Percentiles rank a stretch among this genome's conserved stretches.
Conservation (phyloP, 2,329 filamentous ascomycete species). For the Trichoderma semiorbis region DNA sequence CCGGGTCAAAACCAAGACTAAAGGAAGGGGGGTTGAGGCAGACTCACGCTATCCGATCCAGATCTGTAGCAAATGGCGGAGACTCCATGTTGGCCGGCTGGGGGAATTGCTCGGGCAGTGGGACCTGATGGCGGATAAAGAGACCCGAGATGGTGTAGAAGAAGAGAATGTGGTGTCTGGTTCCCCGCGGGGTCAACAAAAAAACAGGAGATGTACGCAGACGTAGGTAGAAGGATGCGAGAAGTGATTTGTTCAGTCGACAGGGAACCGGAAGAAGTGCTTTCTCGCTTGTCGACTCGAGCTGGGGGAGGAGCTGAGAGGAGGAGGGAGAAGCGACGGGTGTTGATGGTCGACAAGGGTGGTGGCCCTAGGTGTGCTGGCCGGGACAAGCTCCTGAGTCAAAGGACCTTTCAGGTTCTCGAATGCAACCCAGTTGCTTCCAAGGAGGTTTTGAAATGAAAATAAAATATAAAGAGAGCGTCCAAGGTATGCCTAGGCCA, state of each 20-base stretch:
- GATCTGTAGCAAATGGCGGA: slow-evolving; percentile 18
- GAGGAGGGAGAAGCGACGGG: slow-evolving; percentile 4
- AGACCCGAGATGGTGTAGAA: slow-evolving; percentile 19
- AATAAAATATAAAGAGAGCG: background rate
- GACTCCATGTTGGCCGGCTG: slow-evolving; percentile 16
- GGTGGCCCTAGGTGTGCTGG: background rate
- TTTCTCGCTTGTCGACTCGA: slow-evolving; percentile 6
- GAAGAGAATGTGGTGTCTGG: slow-evolving; percentile 2
- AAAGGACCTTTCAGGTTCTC: background rate
- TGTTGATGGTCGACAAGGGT: background rate
- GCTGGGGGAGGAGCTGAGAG: slow-evolving; percentile 3
- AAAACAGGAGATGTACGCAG: background rate
- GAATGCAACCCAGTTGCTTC: background rate
- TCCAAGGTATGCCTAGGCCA: background rate
- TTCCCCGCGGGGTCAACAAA: slow-evolving; percentile 17
- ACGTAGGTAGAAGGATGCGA: slow-evolving; percentile 7
- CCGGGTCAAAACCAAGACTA: background rate
- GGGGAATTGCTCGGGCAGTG: slow-evolving; percentile 14
- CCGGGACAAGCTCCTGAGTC: background rate
- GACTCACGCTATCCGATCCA: slow-evolving; percentile 21
- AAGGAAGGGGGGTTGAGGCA: slow-evolving; percentile 7
- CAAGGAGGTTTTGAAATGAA: slow-evolving; percentile 5
- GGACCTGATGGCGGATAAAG: slow-evolving; percentile 15
- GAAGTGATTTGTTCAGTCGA: background rate
- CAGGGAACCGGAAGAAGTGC: background rate